Evolutionary conservation across 192 early-diverging fungal genomes (phyloP).

Genomic region (Rhizoclosmatium globosum): DNA sequence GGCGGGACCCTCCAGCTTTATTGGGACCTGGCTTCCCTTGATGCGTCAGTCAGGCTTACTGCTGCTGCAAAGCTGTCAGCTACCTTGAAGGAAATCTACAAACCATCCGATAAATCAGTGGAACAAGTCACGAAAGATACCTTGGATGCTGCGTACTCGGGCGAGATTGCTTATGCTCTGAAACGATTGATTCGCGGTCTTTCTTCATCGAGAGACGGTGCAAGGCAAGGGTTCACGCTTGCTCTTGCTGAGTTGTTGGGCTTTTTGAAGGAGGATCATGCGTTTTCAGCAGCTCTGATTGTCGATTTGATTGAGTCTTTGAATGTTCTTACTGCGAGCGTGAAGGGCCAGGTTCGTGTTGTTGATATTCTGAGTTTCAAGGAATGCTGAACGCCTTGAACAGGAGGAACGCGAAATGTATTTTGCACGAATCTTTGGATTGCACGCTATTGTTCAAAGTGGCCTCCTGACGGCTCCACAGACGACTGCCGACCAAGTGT

Average conservation of each 20-base stretch:
- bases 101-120: conserved; percentile 34
- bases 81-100: conserved; percentile 41
- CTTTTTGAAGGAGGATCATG: conserved; percentile 26
- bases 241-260: conserved; percentile 83
- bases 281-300: conserved; percentile 44
- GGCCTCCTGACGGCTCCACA: conserved; percentile 71
- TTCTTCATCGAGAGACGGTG: conserved; percentile 82
- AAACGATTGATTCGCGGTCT: conserved; percentile 90
- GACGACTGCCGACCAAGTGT: conserved; percentile 75
- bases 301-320: conserved; percentile 75
- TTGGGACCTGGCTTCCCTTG: conserved; percentile 83
- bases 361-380: background rate
- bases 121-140: conserved; percentile 63
- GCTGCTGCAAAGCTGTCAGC: conserved; percentile 68
- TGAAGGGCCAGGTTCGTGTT: conserved; percentile 64
- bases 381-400: background rate
- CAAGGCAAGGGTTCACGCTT: conserved; percentile 95
- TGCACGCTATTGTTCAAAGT: conserved; percentile 81
- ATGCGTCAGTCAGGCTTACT: conserved; percentile 65
- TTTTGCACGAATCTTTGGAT: conserved; percentile 92
- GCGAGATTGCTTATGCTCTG: conserved; percentile 87
- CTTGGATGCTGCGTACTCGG: conserved; percentile 71
- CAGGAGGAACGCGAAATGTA: conserved; percentile 90
- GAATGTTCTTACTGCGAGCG: conserved; percentile 68
- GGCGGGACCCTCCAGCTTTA: conserved; percentile 67